Evolutionary conservation across 768 basidiomycete species (phyloP), one percentile per base, ranked within the genome.

Genomic region (Filobasidium floriforme): DNA sequence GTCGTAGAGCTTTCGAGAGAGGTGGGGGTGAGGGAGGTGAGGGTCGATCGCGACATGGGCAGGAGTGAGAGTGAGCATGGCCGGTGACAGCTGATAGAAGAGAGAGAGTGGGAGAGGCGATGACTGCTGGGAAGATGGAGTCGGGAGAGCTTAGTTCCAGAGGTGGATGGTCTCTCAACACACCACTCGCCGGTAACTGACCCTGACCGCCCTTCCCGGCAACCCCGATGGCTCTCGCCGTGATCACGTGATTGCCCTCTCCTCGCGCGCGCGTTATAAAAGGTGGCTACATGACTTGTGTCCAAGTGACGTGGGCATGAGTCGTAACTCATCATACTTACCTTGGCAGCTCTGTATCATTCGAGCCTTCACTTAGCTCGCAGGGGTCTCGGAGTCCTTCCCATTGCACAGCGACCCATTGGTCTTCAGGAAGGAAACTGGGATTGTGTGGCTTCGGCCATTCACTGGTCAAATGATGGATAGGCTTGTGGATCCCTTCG

Each of bases 401-500:
- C 54, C 54, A 57, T 57, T 57, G 54, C 54, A 57, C 54, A 26
- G 54, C 54, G 54, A 57, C 54, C 12, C 54, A 57, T 57, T 57
- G 54, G 46, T 49, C 22, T 57, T 57, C 54, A 57, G 54, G 54
- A 57, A 57, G 54, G 54, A 57, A 57, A 24, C 54, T 57, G 54
- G 54, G 54, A 57, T 57, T 57, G 54, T 57, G 54, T 57, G 54
- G 54, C 54, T 57, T 57, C 54, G 54, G 54, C 54, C 54, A 57
- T 57, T 57, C 54, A 57, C 54, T 57, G 54, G 54, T 57, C 29
- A 24, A 57, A 57, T 57, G 54, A 57, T 57, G 54, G 54, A 57
- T 57, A 57, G 54, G 54, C 54, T 32, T 57, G 54, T 57, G 54
- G 54, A 57, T 57, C 54, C 54, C 54, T 57, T 57, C 54, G 54